phyloP scores from a whole-genome alignment of 1,284 basidiomycete genomes.

The Ustilago bromivora region DNA sequence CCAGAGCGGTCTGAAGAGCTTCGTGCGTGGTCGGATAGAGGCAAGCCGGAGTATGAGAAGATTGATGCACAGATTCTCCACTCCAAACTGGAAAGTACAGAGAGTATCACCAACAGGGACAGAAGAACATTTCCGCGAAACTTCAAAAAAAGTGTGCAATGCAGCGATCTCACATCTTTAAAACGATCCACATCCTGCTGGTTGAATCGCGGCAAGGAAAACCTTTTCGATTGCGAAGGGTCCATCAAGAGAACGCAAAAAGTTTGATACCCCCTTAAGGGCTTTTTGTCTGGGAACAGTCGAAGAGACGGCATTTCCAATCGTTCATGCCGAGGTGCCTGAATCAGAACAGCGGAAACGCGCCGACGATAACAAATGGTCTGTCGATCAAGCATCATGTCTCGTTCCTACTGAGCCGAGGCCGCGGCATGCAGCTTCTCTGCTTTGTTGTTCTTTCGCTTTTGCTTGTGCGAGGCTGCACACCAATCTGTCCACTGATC shows the following conservation, averaged over 20 bases:
- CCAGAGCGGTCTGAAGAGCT: neutral
- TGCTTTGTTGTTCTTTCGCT: neutral
- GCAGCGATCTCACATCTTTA: neutral
- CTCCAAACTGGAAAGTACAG: neutral
- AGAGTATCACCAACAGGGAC: too few species aligned
- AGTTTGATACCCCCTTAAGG: neutral
- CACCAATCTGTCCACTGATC: too few species aligned
- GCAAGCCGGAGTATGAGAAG: conserved; percentile 1
- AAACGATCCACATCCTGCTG: neutral
- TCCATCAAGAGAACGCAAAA: too few species aligned
- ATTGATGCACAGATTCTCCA: conserved; percentile 1
- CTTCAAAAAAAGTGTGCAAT: neutral
- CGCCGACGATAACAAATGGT: neutral
- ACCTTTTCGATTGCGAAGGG: too few species aligned
- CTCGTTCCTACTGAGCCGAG: conserved; percentile 4
- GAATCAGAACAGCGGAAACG: conserved; percentile 1
- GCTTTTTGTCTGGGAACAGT: neutral
- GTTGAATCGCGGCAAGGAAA: neutral
- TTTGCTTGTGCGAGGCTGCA: neutral
- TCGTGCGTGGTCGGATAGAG: neutral
- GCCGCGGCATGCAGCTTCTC: conserved; percentile 6
- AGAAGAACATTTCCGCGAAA: neutral
- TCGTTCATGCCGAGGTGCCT: conserved; percentile 1
- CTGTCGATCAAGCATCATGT: conserved; percentile 5
- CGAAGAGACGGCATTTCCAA: conserved; percentile 1